Conservation (phyloP, 768 basidiomycete species). For the Suillus hirtellus region DNA sequence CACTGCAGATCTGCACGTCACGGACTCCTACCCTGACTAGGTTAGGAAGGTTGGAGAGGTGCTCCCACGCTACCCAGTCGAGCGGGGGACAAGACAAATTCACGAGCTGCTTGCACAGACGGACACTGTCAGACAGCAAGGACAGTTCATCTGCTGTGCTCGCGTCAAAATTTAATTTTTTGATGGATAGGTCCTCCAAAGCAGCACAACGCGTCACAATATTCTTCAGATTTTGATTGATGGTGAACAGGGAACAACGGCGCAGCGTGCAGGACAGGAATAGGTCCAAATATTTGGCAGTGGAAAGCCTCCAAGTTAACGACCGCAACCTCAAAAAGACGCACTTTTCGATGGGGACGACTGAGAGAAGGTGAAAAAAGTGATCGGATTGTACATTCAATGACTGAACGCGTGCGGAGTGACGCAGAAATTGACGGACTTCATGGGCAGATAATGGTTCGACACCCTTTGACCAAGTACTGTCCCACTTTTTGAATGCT, state of each 20-base stretch:
- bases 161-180: background rate
- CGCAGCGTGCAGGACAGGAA: background rate
- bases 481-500: background rate
- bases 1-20: background rate
- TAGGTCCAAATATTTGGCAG: background rate
- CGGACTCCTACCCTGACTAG: background rate
- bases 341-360: background rate
- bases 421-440: background rate
- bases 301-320: background rate
- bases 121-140: background rate
- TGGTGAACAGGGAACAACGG: background rate
- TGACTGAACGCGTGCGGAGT: background rate
- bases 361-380: background rate
- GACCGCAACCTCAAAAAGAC: background rate
- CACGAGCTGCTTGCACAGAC: background rate
- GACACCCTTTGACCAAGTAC: background rate
- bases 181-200: background rate
- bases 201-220: background rate
- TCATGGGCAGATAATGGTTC: background rate
- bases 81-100: background rate
- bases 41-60: background rate
- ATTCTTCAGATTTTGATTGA: background rate
- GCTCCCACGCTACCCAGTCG: background rate
- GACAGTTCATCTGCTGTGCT: background rate
- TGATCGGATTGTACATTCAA: background rate